Evolutionary conservation across 176 grass and related monocot species (phyloP).

Genomic region (Tillandsia fasciculata): DNA sequence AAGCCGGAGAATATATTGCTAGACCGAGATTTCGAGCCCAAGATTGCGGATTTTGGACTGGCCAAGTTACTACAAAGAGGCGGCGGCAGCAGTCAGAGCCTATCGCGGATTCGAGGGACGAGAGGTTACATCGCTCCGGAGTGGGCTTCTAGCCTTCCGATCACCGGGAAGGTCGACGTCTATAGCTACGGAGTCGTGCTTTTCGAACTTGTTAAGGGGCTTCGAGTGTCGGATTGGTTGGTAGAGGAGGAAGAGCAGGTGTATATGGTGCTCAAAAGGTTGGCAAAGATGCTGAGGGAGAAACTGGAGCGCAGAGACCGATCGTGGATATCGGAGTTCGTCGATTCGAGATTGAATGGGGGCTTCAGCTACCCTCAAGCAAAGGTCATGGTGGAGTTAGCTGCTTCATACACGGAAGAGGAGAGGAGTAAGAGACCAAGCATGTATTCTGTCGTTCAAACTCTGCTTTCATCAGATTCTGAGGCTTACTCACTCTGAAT

Average conservation of each 20-base stretch:
- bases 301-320: no score
- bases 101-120: conserved; percentile 38
- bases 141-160: conserved; percentile 46
- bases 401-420: conserved; percentile 34
- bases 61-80: conserved; percentile 29
- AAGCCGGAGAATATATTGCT: conserved; percentile 55
- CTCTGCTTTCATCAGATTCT: conserved; percentile 13
- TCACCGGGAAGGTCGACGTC: conserved; percentile 42
- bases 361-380: conserved; percentile 29
- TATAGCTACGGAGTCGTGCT: conserved; percentile 49
- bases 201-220: conserved; percentile 41
- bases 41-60: conserved; percentile 60
- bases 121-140: conserved; percentile 65
- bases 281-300: conserved; percentile 20
- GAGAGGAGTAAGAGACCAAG: conserved; percentile 28
- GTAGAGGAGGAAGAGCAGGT: conserved; percentile 12
- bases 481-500: no score
- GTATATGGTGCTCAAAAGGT: conserved; percentile 13
- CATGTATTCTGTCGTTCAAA: conserved; percentile 29
- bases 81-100: background rate
- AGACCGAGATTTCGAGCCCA: conserved; percentile 36
- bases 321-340: conserved; percentile 32
- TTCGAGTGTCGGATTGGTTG: conserved; percentile 22
- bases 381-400: conserved; percentile 23
- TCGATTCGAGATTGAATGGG: conserved; percentile 24